These are phyloP conservation scores for Apophysomyces elegans DNA, from an alignment of 371 early-diverging fungal species.

Conservation along the genomic window DNA sequence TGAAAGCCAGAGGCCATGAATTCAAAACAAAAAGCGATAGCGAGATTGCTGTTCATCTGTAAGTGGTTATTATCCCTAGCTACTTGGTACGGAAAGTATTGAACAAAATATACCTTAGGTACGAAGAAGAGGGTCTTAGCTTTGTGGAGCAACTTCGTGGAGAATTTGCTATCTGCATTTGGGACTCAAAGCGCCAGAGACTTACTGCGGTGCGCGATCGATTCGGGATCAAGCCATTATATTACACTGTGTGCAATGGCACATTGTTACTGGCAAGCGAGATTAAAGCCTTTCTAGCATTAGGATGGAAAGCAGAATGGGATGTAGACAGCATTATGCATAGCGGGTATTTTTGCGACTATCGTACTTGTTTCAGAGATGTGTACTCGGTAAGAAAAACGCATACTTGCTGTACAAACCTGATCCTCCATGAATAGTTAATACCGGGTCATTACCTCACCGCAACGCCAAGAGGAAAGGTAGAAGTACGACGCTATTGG, in stretches of 20 bases:
- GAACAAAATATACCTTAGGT: not conserved
- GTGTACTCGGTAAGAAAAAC: constrained; percentile 23
- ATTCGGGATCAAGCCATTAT: constrained; percentile 31
- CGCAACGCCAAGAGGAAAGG: constrained; percentile 15
- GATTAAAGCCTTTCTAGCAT: constrained; percentile 29
- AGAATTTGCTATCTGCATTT: constrained; percentile 27
- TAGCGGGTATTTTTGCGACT: constrained; percentile 15
- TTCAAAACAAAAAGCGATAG: constrained; percentile 33
- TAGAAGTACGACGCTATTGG: constrained; percentile 25
- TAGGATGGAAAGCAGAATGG: constrained; percentile 30
- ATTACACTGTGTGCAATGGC: constrained; percentile 26
- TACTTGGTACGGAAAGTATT: not conserved
- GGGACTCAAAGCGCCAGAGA: constrained; percentile 15
- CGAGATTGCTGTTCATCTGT: constrained; percentile 29
- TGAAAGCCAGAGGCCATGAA: constrained; percentile 18
- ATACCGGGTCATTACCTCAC: constrained; percentile 26
- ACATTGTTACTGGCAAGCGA: constrained; percentile 28
- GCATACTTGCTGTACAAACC: not conserved
- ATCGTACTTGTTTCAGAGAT: constrained; percentile 27
- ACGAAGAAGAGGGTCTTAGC: constrained; percentile 20
- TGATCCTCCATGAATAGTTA: constrained; percentile 5
- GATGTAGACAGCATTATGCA: constrained; percentile 25
- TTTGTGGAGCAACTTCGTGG: constrained; percentile 31
- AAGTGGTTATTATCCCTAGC: not conserved
- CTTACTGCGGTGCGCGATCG: constrained; percentile 29